Base-by-base conservation (phyloP, 805 yeast species). In the Lipomyces yamadae region DNA sequence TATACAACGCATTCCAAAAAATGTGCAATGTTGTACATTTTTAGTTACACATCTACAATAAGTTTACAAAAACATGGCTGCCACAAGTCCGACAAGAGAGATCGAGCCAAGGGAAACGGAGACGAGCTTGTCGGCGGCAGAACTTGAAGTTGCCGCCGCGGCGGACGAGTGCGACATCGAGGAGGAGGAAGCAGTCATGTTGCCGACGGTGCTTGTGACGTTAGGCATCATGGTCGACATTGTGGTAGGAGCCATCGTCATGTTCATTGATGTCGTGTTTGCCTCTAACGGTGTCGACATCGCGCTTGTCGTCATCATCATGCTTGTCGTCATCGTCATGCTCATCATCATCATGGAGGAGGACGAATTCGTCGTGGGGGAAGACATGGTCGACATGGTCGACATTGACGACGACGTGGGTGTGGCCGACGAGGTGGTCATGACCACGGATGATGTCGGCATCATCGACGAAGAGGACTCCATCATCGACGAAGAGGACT, bases 91-190 rank as follows among this genome's bases (percentile, higher is more conserved):
- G 29, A 24, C 58, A 10, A 50, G 39, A 5, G 66, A 35, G 11
- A 54, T 35, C 60, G 54, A n/a, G 52, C 50, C 52, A 33, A 50
- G 34, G 11, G 60, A 37, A 18, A 58, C 24, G 34, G 67, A 35
- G 18, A 32, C 34, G 39, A 54, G 48, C 48, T 30, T n/a, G 53
- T n/a, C 35, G 68, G 60, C 65, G 24, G 13, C 57, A 10, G 58
- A 34, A 32, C 37, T 11, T 15, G 67, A 55, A n/a, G 65, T n/a
- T 24, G 61, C 29, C 32, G 61, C 29, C 56, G 66, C 32, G 24
- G 57, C 15, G 4, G 61, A 18, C 29, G 56, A 24, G 18, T 55
- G n/a, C 33, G 60, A 18, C 13, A 56, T 7, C 8, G 66, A 54
- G 50, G 60, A 6, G 45, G 54, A 30, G 53, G 60, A 33, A 6